Base-by-base conservation (phyloP, 495 filamentous ascomycete species). In the Xylaria castorea region DNA sequence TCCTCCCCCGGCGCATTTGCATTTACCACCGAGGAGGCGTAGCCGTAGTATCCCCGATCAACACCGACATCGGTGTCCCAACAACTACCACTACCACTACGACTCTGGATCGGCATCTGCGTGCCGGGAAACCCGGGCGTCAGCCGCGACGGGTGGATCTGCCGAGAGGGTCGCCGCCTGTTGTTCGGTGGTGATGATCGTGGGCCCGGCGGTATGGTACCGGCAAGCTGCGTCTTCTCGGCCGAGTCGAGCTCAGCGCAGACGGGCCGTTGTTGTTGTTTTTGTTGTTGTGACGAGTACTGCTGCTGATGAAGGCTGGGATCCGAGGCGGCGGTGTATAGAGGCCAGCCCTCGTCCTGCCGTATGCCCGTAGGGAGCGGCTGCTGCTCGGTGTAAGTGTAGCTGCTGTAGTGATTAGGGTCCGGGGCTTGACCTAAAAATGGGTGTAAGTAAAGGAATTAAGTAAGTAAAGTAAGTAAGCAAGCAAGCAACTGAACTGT, bases 171-270 rank as follows among this genome's bases (percentile, higher is more conserved):
- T 8, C 46, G 68, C 57, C 44, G n/a, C n/a, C n/a, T n/a, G n/a
- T n/a, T 32, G 11, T 61, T 34, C 22, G 51, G 27, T 22, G n/a
- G n/a, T n/a, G n/a, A n/a, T n/a, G 50, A 42, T 7, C 5, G 53
- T 11, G 7, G 5, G 1, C 34, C 51, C n/a, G 5, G 27, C 30
- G 30, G 30, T 5, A 36, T 2, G 55, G 27, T 8, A 7, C n/a
- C 30, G 18, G n/a, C 6, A 6, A 44, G 34, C 58, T 40, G 25
- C 20, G 61, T 46, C 30, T 68, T 46, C 30, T 68, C 71, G 40
- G 36, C 1, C 12, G 74, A 71, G 61, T 73, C 74, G 66, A 75
- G 71, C 61, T 73, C 74, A 30, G 44, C 62, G 44, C 57, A 51
- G 34, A 16, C 5, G 44, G 32, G 44, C 20, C 42, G 38, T 27